phyloP scores from a whole-genome alignment of 1,284 basidiomycete species.

The Grifola frondosa region DNA sequence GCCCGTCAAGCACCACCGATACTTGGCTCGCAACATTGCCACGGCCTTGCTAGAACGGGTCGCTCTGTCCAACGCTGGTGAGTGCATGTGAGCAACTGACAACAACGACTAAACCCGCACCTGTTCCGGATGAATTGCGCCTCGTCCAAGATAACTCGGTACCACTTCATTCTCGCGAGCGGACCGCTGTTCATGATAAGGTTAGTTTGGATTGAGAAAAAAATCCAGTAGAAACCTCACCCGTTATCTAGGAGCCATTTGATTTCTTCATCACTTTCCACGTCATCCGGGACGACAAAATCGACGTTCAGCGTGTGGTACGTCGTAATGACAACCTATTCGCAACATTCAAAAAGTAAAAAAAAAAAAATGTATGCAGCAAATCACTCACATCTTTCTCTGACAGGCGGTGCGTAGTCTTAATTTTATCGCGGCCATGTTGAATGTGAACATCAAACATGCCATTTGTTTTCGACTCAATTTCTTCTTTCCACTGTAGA shows the following conservation, averaged over 20 bases:
- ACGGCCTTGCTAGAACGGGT: conserved; percentile 59
- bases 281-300: conserved; percentile 47
- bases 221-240: conserved; percentile 29
- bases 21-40: conserved; percentile 56
- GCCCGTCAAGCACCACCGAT: conserved; percentile 72
- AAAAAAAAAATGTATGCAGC: conserved; percentile 8
- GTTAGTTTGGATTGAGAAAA: neutral
- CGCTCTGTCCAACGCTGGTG: conserved; percentile 31
- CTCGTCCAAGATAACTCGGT: conserved; percentile 65
- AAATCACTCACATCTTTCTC: conserved; percentile 50
- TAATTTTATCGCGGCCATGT: conserved; percentile 66
- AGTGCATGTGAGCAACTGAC: neutral
- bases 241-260: conserved; percentile 50
- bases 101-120: conserved; percentile 27
- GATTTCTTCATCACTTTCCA: conserved; percentile 45
- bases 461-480: conserved; percentile 62
- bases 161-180: conserved; percentile 56
- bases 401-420: conserved; percentile 42
- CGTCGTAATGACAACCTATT: conserved; percentile 62
- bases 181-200: conserved; percentile 42
- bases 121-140: conserved; percentile 72
- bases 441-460: conserved; percentile 65
- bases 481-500: conserved; percentile 75
- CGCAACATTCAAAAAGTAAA: conserved; percentile 1
- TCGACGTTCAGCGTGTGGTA: conserved; percentile 64